phyloP scores from a whole-genome alignment of 2,329 filamentous ascomycete genomes.

The Leptographium galeiforme region DNA sequence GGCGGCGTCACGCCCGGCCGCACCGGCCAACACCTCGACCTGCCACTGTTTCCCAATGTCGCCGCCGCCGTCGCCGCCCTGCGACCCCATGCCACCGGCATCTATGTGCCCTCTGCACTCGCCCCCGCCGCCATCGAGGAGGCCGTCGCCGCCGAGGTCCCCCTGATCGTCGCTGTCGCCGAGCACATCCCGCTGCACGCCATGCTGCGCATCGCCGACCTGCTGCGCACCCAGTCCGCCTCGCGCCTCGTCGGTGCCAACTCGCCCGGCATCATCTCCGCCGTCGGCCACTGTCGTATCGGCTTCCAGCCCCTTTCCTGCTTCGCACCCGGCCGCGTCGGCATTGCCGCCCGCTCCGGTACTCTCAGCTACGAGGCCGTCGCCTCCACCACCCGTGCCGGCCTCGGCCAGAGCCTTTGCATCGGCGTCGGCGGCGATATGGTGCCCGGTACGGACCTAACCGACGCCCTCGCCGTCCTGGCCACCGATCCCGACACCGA shows the following conservation, averaged over 20 bases:
- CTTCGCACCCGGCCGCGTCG: conserved; percentile 56
- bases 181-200: conserved; percentile 72
- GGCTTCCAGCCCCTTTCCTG: conserved; percentile 67
- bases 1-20: conserved; percentile 59
- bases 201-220: conserved; percentile 56
- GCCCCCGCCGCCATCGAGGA: conserved; percentile 64
- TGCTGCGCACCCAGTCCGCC: conserved; percentile 56
- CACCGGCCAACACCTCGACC: conserved; percentile 42
- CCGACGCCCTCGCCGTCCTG: conserved; percentile 55
- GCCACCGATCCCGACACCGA: conserved; percentile 54
- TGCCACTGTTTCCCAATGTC: conserved; percentile 59
- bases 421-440: conserved; percentile 69
- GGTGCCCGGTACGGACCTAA: conserved; percentile 60
- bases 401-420: conserved; percentile 63
- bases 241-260: conserved; percentile 70
- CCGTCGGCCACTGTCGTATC: conserved; percentile 58
- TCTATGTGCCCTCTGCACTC: conserved; percentile 66
- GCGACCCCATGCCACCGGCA: conserved; percentile 64
- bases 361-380: conserved; percentile 73
- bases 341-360: conserved; percentile 68
- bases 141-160: conserved; percentile 66
- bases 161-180: conserved; percentile 64
- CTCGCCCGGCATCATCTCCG: conserved; percentile 66
- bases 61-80: conserved; percentile 53
- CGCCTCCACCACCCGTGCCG: conserved; percentile 58